These are phyloP conservation scores for Vitis cinerea DNA, from an alignment of 164 flowering plant species.

Conservation along the genomic window DNA sequence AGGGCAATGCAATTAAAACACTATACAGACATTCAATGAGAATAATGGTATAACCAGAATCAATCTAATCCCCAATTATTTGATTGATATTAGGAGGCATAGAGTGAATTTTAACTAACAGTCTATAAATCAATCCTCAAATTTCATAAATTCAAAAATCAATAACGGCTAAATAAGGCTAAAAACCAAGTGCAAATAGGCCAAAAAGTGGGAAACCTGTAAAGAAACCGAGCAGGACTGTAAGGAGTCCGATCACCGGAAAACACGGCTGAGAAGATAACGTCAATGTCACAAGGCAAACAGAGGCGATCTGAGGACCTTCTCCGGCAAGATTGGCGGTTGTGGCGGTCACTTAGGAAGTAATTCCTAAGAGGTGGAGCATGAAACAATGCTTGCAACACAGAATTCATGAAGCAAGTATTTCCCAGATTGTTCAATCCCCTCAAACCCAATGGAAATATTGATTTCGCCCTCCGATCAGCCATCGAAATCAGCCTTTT, in stretches of 20 bases:
- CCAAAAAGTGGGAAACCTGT: constrained; percentile 42
- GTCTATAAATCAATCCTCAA: too few relatives aligned
- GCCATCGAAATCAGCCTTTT: constrained; percentile 30
- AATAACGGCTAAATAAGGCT: not conserved
- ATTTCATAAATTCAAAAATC: not conserved
- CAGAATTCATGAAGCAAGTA: constrained; percentile 75
- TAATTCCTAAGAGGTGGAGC: constrained; percentile 60
- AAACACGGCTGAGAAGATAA: constrained; percentile 45
- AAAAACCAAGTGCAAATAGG: not conserved
- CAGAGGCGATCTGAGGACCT: constrained; percentile 34
- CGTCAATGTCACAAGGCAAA: constrained; percentile 53
- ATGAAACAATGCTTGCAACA: constrained; percentile 67
- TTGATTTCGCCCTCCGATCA: constrained; percentile 50
- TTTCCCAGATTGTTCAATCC: constrained; percentile 73
- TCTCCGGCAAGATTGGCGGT: constrained; percentile 34
- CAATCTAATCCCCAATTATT: not conserved
- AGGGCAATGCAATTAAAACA: too few relatives aligned
- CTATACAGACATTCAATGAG: too few relatives aligned
- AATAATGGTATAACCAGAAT: not conserved
- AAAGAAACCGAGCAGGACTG: constrained; percentile 63
- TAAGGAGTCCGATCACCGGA: constrained; percentile 61
- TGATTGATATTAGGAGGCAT: not conserved
- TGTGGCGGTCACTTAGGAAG: constrained; percentile 50
- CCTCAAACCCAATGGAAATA: constrained; percentile 63
- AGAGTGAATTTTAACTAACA: not conserved